Conservation (phyloP, 257 asterid species). For the Anisodus acutangulus region DNA sequence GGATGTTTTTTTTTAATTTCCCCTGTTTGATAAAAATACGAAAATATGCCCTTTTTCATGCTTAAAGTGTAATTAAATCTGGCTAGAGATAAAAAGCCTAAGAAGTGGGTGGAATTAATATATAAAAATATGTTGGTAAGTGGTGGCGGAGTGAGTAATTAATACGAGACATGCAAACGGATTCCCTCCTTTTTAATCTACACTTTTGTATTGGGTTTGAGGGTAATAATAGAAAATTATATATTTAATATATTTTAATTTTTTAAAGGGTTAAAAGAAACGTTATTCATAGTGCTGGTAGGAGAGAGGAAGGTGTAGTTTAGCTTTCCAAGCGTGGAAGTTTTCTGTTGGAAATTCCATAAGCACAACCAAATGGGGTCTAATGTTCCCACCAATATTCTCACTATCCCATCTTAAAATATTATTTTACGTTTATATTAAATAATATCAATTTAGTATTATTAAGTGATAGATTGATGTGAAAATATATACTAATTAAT, state of each 20-base stretch:
- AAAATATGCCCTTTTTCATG: background rate
- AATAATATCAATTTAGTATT: no score
- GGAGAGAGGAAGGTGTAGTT: slow-evolving; percentile 31
- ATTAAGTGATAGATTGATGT: no score
- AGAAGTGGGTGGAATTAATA: slow-evolving; percentile 25
- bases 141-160: slow-evolving; percentile 16
- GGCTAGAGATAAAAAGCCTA: background rate
- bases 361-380: slow-evolving; percentile 25
- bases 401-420: background rate
- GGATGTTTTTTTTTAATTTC: background rate
- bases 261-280: background rate
- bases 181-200: slow-evolving; percentile 20
- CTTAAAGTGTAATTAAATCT: background rate
- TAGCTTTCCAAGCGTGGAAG: slow-evolving; percentile 58
- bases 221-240: background rate
- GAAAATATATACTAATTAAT: no score
- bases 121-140: slow-evolving; percentile 1
- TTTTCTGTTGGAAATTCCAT: slow-evolving; percentile 57
- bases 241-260: background rate
- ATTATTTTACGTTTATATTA: no score
- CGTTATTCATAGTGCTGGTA: background rate
- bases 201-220: slow-evolving; percentile 20
- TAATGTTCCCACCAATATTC: background rate
- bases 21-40: background rate
- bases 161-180: slow-evolving; percentile 23